Evolutionary conservation across 257 asterid genomes (phyloP).

Genomic region (Cruciata laevipes): DNA sequence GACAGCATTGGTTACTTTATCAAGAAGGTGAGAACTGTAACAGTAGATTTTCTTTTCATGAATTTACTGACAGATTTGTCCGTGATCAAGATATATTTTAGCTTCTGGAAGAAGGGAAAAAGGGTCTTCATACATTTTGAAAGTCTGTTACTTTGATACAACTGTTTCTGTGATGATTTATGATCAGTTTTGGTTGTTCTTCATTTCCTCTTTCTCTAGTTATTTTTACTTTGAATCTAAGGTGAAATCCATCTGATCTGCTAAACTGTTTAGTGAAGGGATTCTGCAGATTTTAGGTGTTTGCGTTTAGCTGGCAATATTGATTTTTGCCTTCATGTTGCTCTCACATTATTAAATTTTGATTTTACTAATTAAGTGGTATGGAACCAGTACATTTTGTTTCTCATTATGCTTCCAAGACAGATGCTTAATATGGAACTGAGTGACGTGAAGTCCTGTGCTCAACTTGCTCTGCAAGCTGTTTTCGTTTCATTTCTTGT

Average conservation of each 20-base stretch:
- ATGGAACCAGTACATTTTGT: neutral
- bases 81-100: neutral
- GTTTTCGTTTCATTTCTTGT: neutral
- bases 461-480: neutral
- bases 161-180: neutral
- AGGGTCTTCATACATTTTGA: neutral
- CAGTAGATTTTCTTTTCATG: neutral
- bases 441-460: neutral
- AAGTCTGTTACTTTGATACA: no score
- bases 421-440: neutral
- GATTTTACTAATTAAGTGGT: neutral
- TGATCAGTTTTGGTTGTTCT: neutral
- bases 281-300: neutral
- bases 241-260: neutral
- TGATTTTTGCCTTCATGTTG: neutral
- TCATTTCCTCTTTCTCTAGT: no score
- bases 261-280: neutral
- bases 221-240: neutral
- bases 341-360: neutral
- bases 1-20: slow-evolving; percentile 54
- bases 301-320: neutral
- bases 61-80: neutral
- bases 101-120: slow-evolving; percentile 1
- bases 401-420: neutral
- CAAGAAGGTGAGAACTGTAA: slow-evolving; percentile 36